Evolutionary conservation across 2,329 filamentous ascomycete genomes (phyloP), one percentile per base, ranked within the genome.

Genomic region (Dothiorella sarmentorum): DNA sequence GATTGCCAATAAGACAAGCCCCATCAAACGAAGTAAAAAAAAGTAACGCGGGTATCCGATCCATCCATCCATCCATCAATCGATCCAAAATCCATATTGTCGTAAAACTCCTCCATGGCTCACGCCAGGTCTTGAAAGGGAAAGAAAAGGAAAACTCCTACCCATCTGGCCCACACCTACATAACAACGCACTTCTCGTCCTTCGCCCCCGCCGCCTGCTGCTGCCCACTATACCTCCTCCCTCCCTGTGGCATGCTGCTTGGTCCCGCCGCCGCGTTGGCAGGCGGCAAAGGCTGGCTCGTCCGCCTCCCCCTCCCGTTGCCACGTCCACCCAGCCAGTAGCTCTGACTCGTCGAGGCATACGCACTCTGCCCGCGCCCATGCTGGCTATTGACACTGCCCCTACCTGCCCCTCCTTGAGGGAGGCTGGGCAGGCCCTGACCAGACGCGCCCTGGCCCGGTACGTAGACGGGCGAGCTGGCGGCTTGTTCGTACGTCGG

Each of bases 401-500:
- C 15, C 2, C 27, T 17, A 13, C 49, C 35, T 2, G 24, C 24
- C 24, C 49, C 49, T 29, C 40, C 49, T 29, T 53, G 49, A 77
- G 79, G 63, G 78, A 78, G 51, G 6, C 31, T 49, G 7, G 55
- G 55, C n/a, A 58, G 24, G 72, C 67, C 13, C 67, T 38, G 35
- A n/a, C 47, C 33, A 10, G 55, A 43, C n/a, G 49, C 17, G 72
- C 67, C 13, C 67, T 38, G 35, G 20, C 47, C 33, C 9, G 51
- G 58, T 4, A 56, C 45, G 18, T 58, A 58, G 15, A 35, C 56
- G 15, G 56, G 56, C 2, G 35, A 42, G 24, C 74, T 79, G 0
- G 84, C 79, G 17, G 84, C 83, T 68, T 87, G 83, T 68, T 88
- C 86, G 65, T 89, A 89, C 0, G 81, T 80, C 4, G 86, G 86